Conservation (phyloP, 371 early-diverging fungal species). For the Apophysomyces ossiformis region DNA sequence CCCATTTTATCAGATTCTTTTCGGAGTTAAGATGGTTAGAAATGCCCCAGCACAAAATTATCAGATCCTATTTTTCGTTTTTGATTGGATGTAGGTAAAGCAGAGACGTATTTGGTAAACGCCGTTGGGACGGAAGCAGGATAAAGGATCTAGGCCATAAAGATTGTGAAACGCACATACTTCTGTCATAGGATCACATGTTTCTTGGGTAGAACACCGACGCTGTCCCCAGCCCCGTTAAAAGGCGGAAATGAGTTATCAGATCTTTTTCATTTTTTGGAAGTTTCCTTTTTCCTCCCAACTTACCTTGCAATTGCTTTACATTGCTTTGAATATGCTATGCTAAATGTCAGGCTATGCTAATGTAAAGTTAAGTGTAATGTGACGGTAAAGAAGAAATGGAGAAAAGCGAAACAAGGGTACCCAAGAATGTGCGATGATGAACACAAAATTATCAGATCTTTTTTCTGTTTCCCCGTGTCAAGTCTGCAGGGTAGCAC, state of each 20-base stretch:
- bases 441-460: slow-evolving; percentile 9
- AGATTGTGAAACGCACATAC: background rate
- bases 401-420: background rate
- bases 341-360: no score
- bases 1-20: background rate
- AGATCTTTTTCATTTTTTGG: background rate
- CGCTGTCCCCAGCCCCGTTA: slow-evolving; percentile 9
- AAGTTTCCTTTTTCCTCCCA: background rate
- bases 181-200: background rate
- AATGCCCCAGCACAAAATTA: background rate
- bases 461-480: background rate
- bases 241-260: background rate
- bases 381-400: background rate
- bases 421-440: background rate
- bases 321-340: no score
- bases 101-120: background rate
- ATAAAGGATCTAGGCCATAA: background rate
- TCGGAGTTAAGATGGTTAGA: background rate
- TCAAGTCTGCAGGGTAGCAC: slow-evolving; percentile 5
- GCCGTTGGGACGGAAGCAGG: background rate
- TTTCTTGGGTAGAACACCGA: background rate
- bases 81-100: background rate
- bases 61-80: background rate
- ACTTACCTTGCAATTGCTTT: no score
- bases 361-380: background rate